Base-by-base conservation (phyloP, 1,139 yeast species). In the Meyerozyma elateridarum region DNA sequence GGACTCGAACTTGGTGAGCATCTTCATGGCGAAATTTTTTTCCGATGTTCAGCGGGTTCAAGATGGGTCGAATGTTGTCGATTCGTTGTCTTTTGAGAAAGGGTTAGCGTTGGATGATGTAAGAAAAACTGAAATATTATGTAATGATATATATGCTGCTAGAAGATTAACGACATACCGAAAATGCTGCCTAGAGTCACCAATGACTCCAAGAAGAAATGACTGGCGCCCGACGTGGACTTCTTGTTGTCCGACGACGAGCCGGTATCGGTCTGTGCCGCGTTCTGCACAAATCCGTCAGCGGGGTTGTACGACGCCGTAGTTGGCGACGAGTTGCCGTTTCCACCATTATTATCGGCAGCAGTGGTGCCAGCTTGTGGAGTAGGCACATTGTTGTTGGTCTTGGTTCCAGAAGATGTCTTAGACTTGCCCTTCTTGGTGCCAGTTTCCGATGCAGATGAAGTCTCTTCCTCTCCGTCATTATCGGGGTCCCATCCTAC, bases 1-100 rank as follows among this genome's bases (percentile, higher is more conserved):
- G 52, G 97, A 88, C 69, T 93, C 98, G 64, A 93, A 93, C 81
- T 85, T 88, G 36, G 96, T 88, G 57, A 88, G 76, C 95, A 88
- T 84, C 85, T 88, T 88, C 96, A 88, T 88, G 59, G 58, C 77
- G 52, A 41, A 22, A 12, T 22, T 19, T 19, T 29, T 17, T 5
- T 20, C 25, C 20, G 8, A 15, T 26, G 26, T 24, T 13, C 11
- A 8, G 18, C 9, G n/a, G 27, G 15, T 13, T 15, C 18, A 15
- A 15, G 17, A 15, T 24, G 27, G 27, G 27, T 22, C 5, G 27
- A 24, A 24, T 15, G 27, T 24, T 24, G 27, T 24, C 27, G 27
- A 24, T 24, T 24, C 27, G 27, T 24, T 24, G 27, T 17, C 27
- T 17, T 24, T 24, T 24, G 27, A 17, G 27, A 24, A 24, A 14